Evolutionary conservation across 441 rosid species (phyloP).

Genomic region (Metrosideros polymorpha): DNA sequence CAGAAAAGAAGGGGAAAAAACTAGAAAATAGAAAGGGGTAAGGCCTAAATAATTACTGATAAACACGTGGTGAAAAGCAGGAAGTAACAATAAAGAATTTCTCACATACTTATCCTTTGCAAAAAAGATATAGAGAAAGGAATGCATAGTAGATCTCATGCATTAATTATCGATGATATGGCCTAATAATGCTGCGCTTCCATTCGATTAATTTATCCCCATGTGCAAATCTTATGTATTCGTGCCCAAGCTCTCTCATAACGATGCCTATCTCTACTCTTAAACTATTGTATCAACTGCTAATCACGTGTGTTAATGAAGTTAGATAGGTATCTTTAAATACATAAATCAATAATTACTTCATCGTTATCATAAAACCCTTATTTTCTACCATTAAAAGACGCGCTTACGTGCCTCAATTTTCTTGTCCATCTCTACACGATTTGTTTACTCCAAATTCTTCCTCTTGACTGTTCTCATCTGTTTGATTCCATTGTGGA

Average conservation of each 20-base stretch:
- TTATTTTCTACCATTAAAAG: background rate
- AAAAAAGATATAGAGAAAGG: too few relatives aligned
- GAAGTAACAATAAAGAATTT: background rate
- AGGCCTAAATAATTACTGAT: background rate
- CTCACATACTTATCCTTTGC: background rate
- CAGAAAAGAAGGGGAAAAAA: background rate
- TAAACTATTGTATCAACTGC: background rate
- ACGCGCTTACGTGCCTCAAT: background rate
- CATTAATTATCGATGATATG: background rate
- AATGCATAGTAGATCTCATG: too few relatives aligned
- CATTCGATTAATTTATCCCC: background rate
- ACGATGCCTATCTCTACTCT: background rate
- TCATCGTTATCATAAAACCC: background rate
- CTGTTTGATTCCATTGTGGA: background rate
- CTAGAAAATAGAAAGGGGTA: background rate
- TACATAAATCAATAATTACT: background rate
- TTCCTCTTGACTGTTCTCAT: background rate
- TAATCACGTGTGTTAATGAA: background rate
- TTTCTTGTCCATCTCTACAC: background rate
- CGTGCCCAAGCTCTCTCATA: background rate
- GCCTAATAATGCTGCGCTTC: background rate
- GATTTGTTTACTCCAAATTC: background rate
- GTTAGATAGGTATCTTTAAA: background rate
- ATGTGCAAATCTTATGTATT: background rate
- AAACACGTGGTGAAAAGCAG: background rate